phyloP scores from a whole-genome alignment of 2,329 filamentous ascomycete species.

The Cercospora sesami region DNA sequence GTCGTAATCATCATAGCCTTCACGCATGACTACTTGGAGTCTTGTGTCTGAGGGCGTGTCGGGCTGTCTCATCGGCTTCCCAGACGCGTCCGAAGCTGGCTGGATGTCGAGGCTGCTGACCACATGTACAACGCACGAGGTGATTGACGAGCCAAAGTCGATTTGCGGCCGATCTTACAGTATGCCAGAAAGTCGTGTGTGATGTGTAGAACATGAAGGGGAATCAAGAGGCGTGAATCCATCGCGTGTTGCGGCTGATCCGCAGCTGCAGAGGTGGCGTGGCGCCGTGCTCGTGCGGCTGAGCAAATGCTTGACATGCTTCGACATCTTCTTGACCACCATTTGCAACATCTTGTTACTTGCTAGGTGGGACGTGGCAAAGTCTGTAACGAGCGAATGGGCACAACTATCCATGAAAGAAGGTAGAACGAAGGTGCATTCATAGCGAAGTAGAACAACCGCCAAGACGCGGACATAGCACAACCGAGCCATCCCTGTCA shows the following conservation, averaged over 20 bases:
- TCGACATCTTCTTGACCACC: not conserved
- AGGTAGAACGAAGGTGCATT: not conserved
- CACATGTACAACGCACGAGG: not conserved
- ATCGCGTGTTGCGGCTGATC: not conserved
- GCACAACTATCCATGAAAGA: not conserved
- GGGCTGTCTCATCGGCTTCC: not conserved
- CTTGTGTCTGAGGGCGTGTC: not conserved
- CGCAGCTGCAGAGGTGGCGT: not conserved
- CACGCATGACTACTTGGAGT: not conserved
- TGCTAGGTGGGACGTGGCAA: not conserved
- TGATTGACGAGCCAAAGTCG: not conserved
- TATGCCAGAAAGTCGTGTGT: not conserved
- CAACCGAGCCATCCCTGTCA: not conserved
- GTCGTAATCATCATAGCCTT: not conserved
- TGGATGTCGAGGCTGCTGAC: not conserved
- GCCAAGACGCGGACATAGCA: not conserved
- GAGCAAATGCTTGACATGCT: not conserved
- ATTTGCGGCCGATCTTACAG: not conserved
- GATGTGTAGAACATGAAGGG: not conserved
- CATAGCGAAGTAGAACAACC: not conserved
- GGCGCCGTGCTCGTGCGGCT: not conserved
- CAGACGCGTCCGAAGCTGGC: not conserved
- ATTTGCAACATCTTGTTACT: not conserved
- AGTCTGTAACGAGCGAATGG: not conserved
- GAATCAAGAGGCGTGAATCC: not conserved